Conservation (phyloP, 345 rosid species). For the Lumnitzera littorea region DNA sequence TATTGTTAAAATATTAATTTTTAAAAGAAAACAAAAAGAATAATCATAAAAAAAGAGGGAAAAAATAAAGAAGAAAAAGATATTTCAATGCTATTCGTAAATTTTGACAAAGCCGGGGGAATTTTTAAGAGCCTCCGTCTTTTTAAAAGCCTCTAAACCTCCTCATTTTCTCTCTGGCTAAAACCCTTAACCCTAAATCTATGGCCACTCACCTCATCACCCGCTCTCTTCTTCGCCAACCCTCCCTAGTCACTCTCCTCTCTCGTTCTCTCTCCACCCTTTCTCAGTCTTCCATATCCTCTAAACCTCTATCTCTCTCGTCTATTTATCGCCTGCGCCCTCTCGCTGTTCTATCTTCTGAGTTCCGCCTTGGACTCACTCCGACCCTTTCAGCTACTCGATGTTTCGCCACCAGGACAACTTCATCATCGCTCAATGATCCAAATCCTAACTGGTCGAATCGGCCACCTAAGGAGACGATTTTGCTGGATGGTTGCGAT, state of each 20-base stretch:
- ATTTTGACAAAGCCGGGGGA: no score
- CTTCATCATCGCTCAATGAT: slow-evolving; percentile 65
- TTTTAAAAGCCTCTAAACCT: no score
- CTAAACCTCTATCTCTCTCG: slow-evolving; percentile 11
- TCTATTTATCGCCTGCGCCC: slow-evolving; percentile 17
- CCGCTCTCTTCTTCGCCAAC: slow-evolving; percentile 32
- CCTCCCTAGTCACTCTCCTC: slow-evolving; percentile 20
- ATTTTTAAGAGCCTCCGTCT: no score
- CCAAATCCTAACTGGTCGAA: slow-evolving; percentile 85
- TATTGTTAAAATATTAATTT: no score
- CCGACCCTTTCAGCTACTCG: slow-evolving; percentile 10
- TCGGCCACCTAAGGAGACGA: slow-evolving; percentile 88
- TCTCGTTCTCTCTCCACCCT: slow-evolving; percentile 15
- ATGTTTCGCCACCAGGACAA: slow-evolving; percentile 35
- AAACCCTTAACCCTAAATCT: not conserved
- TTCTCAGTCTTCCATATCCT: slow-evolving; percentile 9
- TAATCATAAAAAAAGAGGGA: no score
- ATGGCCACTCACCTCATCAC: slow-evolving; percentile 40
- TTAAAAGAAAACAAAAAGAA: no score
- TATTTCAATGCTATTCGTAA: no score
- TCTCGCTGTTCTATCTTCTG: slow-evolving; percentile 4
- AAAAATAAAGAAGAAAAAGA: no score
- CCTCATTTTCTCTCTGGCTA: not conserved
- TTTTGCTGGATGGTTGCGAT: slow-evolving; percentile 87
- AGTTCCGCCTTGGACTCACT: slow-evolving; percentile 11